These are phyloP conservation scores for Solanum appendiculatum DNA, from an alignment of 257 asterid genomes.

Conservation along the genomic window DNA sequence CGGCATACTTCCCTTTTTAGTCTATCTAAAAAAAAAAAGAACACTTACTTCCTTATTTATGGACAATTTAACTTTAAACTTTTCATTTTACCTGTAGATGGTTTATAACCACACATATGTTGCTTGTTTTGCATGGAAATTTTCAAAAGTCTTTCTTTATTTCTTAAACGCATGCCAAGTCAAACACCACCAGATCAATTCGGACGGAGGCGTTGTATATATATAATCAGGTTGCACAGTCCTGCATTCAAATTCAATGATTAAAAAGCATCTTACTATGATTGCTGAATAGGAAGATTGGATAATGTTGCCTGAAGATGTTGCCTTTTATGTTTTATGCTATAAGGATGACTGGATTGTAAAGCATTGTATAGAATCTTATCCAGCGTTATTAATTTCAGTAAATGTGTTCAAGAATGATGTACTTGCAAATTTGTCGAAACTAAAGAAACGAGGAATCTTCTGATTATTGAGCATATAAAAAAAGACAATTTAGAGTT, in stretches of 20 bases:
- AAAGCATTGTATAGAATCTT: not conserved
- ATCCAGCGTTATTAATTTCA: not conserved
- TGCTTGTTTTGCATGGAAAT: not conserved
- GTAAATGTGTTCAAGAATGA: not conserved
- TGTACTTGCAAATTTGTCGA: not conserved
- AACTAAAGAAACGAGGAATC: not conserved
- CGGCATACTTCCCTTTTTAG: not conserved
- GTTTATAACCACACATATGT: not conserved
- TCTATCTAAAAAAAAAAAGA: not conserved
- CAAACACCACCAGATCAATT: not conserved
- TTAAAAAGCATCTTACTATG: not conserved
- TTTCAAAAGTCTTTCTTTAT: not conserved
- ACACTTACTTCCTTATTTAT: not conserved
- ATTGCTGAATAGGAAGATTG: not conserved
- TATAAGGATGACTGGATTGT: not conserved
- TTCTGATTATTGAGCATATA: not conserved
- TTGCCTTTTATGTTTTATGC: not conserved
- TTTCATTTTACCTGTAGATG: not conserved
- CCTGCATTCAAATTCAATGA: not conserved
- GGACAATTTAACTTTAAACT: not conserved
- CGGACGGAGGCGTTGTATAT: not conserved
- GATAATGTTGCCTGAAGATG: not conserved
- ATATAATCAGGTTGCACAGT: not conserved
- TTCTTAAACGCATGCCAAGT: not conserved
- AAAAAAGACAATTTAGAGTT: not conserved